Evolutionary conservation across 2,329 filamentous ascomycete genomes (phyloP), one percentile per base, ranked within the genome.

Genomic region (Sporothrix pallida): DNA sequence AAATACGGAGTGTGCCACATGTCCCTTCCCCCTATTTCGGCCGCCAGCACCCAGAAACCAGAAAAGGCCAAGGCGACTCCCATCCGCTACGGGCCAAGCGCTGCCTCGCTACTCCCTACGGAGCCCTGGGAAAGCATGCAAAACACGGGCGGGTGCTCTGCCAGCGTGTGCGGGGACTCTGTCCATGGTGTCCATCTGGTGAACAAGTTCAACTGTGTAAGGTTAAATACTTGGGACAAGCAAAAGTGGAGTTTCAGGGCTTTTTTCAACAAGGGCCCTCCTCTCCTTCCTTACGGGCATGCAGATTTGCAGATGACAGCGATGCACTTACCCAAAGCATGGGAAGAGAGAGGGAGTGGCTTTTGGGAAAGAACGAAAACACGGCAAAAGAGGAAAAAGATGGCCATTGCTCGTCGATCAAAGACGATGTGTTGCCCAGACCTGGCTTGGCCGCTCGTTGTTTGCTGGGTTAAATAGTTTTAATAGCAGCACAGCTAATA

Each of bases 321-420:
- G 60, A 46, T 65, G n/a, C 60, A 65, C 60, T 65, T 65, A n/a
- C 60, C 60, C 37, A 65, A 65, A 65, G 37, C 37, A 65, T 42
- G 17, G 15, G 58, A 62, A 42, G 31, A 6, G 31, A 62, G 31
- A 42, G 12, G 31, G 17, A 15, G 20, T 9, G 31, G 13, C 23
- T 15, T 46, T 4, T 23, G n/a, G 37, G 52, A 56, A 23, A 4
- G 20, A 9, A 3, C 20, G 17, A 23, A 46, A 12, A 15, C 20
- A 42, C n/a, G 60, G 60, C 37, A 65, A 44, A 65, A 46, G 37
- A 23, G 60, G 60, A 65, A 65, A 65, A 37, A 65, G 60, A 46
- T 42, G 12, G 15, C 23, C n/a, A 42, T 44, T 2, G 17, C 37
- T 65, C 37, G 37, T 46, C 60, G 37, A 65, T 65, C 60, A 46